These are phyloP conservation scores for Camellia oleifera DNA, from an alignment of 179 eudicot genomes.

Conservation along the genomic window DNA sequence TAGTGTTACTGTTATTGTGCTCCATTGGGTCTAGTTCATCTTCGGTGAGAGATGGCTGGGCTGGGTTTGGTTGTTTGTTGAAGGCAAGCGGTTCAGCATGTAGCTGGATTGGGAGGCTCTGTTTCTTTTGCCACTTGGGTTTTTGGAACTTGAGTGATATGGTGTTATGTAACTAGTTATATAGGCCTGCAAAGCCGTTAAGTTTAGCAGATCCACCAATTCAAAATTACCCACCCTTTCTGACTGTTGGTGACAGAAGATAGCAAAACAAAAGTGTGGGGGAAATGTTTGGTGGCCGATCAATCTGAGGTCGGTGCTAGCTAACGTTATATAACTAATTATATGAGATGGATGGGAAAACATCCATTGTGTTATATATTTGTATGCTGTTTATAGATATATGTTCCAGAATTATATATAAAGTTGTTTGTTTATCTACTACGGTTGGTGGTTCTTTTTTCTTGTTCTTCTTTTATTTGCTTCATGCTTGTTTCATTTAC, in stretches of 20 bases:
- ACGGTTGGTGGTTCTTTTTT: too few species aligned
- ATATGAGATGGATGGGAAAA: background rate
- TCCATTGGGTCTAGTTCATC: slow-evolving; percentile 13
- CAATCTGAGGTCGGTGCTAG: background rate
- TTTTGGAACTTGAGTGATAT: too few species aligned
- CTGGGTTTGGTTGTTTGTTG: slow-evolving; percentile 13
- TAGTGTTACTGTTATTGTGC: too few species aligned
- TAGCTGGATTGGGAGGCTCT: slow-evolving; percentile 20
- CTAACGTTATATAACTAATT: too few species aligned
- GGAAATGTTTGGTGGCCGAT: slow-evolving; percentile 8
- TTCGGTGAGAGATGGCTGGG: slow-evolving; percentile 3
- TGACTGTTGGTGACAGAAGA: slow-evolving; percentile 30
- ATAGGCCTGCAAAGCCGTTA: too few species aligned
- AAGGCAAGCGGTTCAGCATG: slow-evolving; percentile 27
- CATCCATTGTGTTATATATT: slow-evolving; percentile 19
- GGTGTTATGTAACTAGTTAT: too few species aligned
- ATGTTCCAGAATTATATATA: slow-evolving; percentile 13
- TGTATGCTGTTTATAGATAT: slow-evolving; percentile 19
- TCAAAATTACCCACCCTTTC: background rate
- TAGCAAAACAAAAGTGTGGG: slow-evolving; percentile 15
- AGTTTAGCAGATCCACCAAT: too few species aligned
- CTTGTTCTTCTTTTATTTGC: too few species aligned
- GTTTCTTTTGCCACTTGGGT: too few species aligned
- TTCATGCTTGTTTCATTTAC: background rate
- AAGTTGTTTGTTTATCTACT: too few species aligned